Conservation (phyloP, 345 rosid genomes). For the Citropsis articulata region DNA sequence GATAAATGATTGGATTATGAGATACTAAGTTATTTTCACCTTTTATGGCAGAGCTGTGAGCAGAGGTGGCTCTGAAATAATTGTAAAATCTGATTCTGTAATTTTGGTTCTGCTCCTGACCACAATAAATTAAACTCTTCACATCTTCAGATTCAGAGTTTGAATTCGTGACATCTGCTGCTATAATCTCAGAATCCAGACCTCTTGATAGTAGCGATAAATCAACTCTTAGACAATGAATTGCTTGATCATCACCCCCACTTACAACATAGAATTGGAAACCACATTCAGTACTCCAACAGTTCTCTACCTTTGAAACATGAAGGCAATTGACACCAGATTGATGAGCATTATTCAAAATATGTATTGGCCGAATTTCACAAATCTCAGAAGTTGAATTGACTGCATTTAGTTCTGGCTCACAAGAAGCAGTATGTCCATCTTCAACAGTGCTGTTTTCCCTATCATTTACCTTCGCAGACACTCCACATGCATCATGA, state of each 20-base stretch:
- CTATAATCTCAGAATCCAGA: slow-evolving; percentile 18
- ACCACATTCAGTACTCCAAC: slow-evolving; percentile 28
- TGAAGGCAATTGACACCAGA: slow-evolving; percentile 91
- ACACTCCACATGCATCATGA: slow-evolving; percentile 7
- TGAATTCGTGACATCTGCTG: slow-evolving; percentile 10
- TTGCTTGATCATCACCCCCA: slow-evolving; percentile 98
- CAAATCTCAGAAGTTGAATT: slow-evolving; percentile 38
- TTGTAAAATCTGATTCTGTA: slow-evolving; percentile 39
- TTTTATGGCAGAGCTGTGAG: slow-evolving; percentile 89
- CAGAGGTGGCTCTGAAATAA: slow-evolving; percentile 51
- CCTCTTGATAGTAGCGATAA: slow-evolving; percentile 19
- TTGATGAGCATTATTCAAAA: slow-evolving; percentile 58
- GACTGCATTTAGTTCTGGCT: slow-evolving; percentile 27
- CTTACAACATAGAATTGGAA: slow-evolving; percentile 53
- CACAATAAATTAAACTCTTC: slow-evolving; percentile 7
- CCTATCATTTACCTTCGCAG: slow-evolving; percentile 17
- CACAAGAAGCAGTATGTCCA: slow-evolving; percentile 15
- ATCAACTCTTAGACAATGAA: slow-evolving; percentile 53
- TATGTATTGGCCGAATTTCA: slow-evolving; percentile 60
- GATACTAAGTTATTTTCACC: slow-evolving; percentile 39
- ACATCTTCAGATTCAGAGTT: slow-evolving; percentile 21
- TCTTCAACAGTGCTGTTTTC: slow-evolving; percentile 26
- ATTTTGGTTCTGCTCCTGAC: slow-evolving; percentile 31
- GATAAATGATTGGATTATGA: neutral
- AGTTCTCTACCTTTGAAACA: slow-evolving; percentile 43